Evolutionary conservation across 805 yeast genomes (phyloP).

Genomic region (Nakazawaea wyomingensis): DNA sequence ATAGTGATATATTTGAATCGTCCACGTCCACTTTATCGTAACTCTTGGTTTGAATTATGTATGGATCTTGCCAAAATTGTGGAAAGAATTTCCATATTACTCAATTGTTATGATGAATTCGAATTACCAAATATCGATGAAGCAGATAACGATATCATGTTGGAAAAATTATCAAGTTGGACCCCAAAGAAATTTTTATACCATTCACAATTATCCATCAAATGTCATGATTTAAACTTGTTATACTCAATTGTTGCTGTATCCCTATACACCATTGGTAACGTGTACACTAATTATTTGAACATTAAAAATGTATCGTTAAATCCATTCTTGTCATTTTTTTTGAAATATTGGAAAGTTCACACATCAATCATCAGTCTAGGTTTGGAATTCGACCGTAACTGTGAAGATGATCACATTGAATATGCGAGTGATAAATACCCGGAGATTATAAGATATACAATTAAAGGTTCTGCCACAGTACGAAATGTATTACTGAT

Average conservation of each 20-base stretch:
- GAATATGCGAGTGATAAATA: conserved; percentile 19
- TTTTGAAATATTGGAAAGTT: conserved; percentile 61
- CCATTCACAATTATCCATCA: conserved; percentile 21
- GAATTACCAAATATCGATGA: conserved; percentile 33
- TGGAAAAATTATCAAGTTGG: conserved; percentile 28
- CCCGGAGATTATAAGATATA: conserved; percentile 43
- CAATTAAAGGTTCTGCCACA: conserved; percentile 59
- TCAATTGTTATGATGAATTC: conserved; percentile 40
- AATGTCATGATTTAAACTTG: conserved; percentile 34
- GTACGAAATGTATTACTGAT: conserved; percentile 58
- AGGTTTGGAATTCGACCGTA: conserved; percentile 56
- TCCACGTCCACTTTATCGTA: conserved; percentile 15
- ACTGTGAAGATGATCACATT: conserved; percentile 37
- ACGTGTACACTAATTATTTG: conserved; percentile 29
- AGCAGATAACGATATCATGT: conserved; percentile 35
- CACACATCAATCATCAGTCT: conserved; percentile 53
- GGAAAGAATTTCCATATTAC: conserved; percentile 28
- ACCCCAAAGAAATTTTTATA: conserved; percentile 28
- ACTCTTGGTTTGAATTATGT: conserved; percentile 20
- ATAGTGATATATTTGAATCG: conserved; percentile 39
- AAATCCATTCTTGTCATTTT: conserved; percentile 59
- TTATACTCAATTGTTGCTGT: conserved; percentile 41
- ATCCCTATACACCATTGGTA: conserved; percentile 38
- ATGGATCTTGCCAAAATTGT: conserved; percentile 24
- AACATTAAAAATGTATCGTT: conserved; percentile 33